Conservation (phyloP, 768 basidiomycete genomes). For the Amylocystis lapponica region DNA sequence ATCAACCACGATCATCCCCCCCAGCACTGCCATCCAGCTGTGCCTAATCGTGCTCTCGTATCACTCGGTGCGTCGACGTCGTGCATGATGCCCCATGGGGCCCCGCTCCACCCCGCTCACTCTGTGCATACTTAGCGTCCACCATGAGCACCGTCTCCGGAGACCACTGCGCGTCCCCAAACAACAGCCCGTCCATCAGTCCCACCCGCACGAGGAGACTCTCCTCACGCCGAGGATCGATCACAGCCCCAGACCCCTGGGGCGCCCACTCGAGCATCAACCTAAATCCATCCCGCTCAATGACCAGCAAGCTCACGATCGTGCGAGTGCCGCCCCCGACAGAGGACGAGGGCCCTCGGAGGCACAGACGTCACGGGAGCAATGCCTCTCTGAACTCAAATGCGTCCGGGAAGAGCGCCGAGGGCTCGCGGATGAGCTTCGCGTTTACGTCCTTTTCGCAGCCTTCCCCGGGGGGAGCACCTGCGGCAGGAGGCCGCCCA, state of each 20-base stretch:
- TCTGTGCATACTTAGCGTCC: too few relatives aligned
- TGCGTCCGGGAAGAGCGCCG: conserved; percentile 20
- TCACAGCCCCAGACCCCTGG: conserved; percentile 63
- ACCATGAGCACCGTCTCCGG: conserved; percentile 13
- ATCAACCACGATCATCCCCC: too few relatives aligned
- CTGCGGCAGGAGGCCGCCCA: conserved; percentile 22
- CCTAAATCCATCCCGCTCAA: conserved; percentile 45
- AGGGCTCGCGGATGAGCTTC: conserved; percentile 45
- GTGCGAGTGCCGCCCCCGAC: conserved; percentile 48
- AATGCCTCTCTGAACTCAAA: conserved; percentile 24
- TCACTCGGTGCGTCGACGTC: too few relatives aligned
- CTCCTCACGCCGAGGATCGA: conserved; percentile 59
- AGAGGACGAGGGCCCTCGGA: conserved; percentile 30
- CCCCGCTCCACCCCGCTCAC: neutral
- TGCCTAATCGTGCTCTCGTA: too few relatives aligned
- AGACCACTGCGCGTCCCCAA: conserved; percentile 7
- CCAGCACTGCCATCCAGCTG: too few relatives aligned
- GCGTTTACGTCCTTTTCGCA: conserved; percentile 56
- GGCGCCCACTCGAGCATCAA: conserved; percentile 50
- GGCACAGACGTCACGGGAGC: conserved; percentile 27
- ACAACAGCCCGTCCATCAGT: conserved; percentile 17
- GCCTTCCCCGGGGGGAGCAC: conserved; percentile 7
- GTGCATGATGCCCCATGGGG: too few relatives aligned
- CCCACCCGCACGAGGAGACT: conserved; percentile 31
- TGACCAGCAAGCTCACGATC: conserved; percentile 67